Percentiles rank a stretch among this genome's conserved stretches.
These are phyloP conservation scores for Ustilago trichophora DNA, from an alignment of 1,284 basidiomycete species.

Conservation along the genomic window DNA sequence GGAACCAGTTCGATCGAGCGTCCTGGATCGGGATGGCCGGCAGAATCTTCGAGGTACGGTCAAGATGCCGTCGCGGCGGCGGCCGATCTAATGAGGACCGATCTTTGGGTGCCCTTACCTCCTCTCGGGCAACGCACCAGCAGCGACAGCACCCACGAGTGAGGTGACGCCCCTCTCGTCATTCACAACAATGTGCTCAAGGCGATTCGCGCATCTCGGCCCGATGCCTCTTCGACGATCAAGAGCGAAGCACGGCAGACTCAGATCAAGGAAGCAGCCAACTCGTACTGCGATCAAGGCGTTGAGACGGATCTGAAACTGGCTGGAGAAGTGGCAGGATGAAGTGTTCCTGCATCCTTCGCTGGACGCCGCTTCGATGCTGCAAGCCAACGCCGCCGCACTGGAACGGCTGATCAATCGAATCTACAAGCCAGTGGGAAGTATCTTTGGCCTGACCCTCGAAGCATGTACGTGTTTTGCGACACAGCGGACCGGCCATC, in stretches of 20 bases:
- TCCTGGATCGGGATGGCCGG: slow-evolving; percentile 17
- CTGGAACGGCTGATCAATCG: slow-evolving; percentile 63
- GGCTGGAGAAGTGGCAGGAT: slow-evolving; percentile 65
- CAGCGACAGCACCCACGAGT: slow-evolving; percentile 39
- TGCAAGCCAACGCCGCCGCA: slow-evolving; percentile 59
- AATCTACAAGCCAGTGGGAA: slow-evolving; percentile 64
- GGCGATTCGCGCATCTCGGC: slow-evolving; percentile 66
- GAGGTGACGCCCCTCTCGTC: slow-evolving; percentile 62
- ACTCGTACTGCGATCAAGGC: slow-evolving; percentile 67
- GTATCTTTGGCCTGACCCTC: slow-evolving; percentile 68
- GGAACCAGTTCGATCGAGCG: slow-evolving; percentile 57
- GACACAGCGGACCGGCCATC: slow-evolving; percentile 80
- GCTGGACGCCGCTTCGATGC: slow-evolving; percentile 51
- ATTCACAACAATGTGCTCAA: slow-evolving; percentile 65
- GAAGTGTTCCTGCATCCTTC: slow-evolving; percentile 67
- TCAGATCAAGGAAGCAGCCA: slow-evolving; percentile 66
- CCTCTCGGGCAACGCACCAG: slow-evolving; percentile 4
- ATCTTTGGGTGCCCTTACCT: slow-evolving; percentile 11
- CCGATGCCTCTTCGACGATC: slow-evolving; percentile 65
- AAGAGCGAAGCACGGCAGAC: slow-evolving; percentile 62
- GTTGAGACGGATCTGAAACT: slow-evolving; percentile 66
- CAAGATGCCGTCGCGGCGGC: slow-evolving; percentile 25
- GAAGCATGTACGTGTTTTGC: slow-evolving; percentile 85
- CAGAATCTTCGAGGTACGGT: slow-evolving; percentile 1
- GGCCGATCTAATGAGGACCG: slow-evolving; percentile 31